phyloP scores from a whole-genome alignment of 495 filamentous ascomycete genomes.

The Hypomontagnella monticulosa region DNA sequence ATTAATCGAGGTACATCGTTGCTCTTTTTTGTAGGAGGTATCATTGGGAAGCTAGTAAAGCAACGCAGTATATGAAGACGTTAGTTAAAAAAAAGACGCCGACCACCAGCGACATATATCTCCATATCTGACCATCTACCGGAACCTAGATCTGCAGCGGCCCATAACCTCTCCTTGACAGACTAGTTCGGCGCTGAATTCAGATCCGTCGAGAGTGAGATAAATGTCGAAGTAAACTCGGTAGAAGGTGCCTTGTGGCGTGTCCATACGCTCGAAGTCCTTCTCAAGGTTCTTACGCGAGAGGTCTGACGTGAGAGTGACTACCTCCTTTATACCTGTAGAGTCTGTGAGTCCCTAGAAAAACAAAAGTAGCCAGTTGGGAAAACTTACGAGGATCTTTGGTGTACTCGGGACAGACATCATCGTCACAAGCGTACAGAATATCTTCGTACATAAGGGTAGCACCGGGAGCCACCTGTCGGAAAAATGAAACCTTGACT shows the following conservation, averaged over 20 bases:
- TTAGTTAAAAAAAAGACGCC: conserved; percentile 17
- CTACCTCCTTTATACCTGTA: conserved; percentile 97
- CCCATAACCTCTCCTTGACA: conserved; percentile 99
- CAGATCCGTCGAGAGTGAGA: conserved; percentile 93
- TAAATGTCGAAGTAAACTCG: conserved; percentile 83
- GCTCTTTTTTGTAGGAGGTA: conserved; percentile 36
- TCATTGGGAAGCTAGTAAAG: conserved; percentile 39
- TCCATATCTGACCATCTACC: conserved; percentile 47
- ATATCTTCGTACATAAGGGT: conserved; percentile 99
- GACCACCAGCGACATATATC: conserved; percentile 15
- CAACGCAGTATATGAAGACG: conserved; percentile 29
- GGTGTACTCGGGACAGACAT: conserved; percentile 97
- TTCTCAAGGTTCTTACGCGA: conserved; percentile 98
- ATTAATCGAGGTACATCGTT: conserved; percentile 22
- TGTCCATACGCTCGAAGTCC: conserved; percentile 99
- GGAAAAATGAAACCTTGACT: conserved; percentile 98
- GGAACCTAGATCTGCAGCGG: conserved; percentile 88
- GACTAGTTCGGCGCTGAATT: conserved; percentile 97
- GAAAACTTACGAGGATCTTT: conserved; percentile 95
- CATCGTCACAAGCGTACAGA: conserved; percentile 96
- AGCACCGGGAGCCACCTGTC: conserved; percentile 95
- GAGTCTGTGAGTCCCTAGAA: conserved; percentile 41
- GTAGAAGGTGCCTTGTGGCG: conserved; percentile 98
- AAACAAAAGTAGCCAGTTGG: neutral
- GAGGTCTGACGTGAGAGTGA: conserved; percentile 95